Conservation (phyloP, 208 protist genomes). For the Trypanosoma melophagium region DNA sequence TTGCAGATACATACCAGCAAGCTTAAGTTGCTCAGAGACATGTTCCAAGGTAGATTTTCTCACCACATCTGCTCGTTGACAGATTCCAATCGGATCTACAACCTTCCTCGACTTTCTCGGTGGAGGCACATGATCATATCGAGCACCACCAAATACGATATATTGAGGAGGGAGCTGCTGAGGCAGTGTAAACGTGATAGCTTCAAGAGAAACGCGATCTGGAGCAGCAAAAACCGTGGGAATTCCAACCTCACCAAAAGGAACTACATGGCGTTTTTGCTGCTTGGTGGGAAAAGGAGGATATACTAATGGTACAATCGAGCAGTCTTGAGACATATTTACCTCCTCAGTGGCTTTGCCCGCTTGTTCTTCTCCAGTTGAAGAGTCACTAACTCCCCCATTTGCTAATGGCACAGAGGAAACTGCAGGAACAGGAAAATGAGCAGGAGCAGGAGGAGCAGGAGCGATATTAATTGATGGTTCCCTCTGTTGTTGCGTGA, state of each 20-base stretch:
- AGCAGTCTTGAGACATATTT: background rate
- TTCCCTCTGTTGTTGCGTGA: too few relatives aligned
- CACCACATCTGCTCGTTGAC: constrained; percentile 18
- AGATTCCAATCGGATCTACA: constrained; percentile 5
- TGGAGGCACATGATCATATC: constrained; percentile 47
- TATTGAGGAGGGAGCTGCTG: constrained; percentile 53
- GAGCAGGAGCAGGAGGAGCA: too few relatives aligned
- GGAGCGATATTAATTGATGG: too few relatives aligned
- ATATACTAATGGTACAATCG: background rate
- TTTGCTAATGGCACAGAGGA: background rate
- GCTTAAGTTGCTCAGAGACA: constrained; percentile 69
- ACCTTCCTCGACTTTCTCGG: background rate
- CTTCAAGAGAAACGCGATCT: constrained; percentile 27
- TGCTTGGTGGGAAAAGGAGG: background rate
- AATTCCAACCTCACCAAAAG: constrained; percentile 25
- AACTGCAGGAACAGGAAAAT: too few relatives aligned
- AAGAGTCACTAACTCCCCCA: background rate
- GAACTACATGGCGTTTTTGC: constrained; percentile 23
- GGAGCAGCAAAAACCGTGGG: constrained; percentile 30
- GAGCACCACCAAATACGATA: constrained; percentile 79
- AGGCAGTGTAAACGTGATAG: constrained; percentile 27
- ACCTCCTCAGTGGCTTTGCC: background rate
- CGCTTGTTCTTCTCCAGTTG: background rate
- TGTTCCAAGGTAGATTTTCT: constrained; percentile 47
- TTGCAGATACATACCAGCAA: constrained; percentile 66